Conservation (phyloP, 1,284 basidiomycete genomes). For the Apiotrichum sp. region DNA sequence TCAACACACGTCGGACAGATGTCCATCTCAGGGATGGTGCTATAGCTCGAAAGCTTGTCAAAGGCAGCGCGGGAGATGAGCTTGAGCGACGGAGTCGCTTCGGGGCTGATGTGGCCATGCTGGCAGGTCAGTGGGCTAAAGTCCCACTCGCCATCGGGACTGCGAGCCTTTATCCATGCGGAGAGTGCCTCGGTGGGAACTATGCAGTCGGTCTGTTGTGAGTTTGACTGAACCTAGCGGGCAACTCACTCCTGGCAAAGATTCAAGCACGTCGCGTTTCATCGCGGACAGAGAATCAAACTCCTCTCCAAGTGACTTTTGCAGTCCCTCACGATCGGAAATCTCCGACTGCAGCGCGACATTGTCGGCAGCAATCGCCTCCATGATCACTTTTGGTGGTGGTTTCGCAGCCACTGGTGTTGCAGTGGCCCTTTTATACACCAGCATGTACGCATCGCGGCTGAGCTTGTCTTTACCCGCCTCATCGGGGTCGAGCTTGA, state of each 20-base stretch:
- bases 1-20: slow-evolving; percentile 30
- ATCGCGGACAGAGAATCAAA: slow-evolving; percentile 13
- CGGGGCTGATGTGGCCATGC: slow-evolving; percentile 27
- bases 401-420: slow-evolving; percentile 41
- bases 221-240: too few species aligned
- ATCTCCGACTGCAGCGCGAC: slow-evolving; percentile 21
- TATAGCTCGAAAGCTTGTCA: slow-evolving; percentile 14
- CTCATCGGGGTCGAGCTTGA: slow-evolving; percentile 11
- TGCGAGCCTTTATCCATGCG: slow-evolving; percentile 21
- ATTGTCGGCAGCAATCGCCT: slow-evolving; percentile 58
- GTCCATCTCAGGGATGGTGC: slow-evolving; percentile 15
- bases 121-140: slow-evolving; percentile 18
- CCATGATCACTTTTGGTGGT: slow-evolving; percentile 52
- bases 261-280: slow-evolving; percentile 23
- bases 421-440: slow-evolving; percentile 58
- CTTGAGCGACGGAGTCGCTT: slow-evolving; percentile 10
- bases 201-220: slow-evolving; percentile 17
- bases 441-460: slow-evolving; percentile 85
- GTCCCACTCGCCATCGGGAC: slow-evolving; percentile 19
- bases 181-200: slow-evolving; percentile 26
- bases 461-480: slow-evolving; percentile 47
- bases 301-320: neutral
- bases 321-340: neutral
- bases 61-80: slow-evolving; percentile 28
- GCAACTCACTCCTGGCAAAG: slow-evolving; percentile 16